Conservation (phyloP, 192 early-diverging fungal species). For the Haplosporangium gracile region DNA sequence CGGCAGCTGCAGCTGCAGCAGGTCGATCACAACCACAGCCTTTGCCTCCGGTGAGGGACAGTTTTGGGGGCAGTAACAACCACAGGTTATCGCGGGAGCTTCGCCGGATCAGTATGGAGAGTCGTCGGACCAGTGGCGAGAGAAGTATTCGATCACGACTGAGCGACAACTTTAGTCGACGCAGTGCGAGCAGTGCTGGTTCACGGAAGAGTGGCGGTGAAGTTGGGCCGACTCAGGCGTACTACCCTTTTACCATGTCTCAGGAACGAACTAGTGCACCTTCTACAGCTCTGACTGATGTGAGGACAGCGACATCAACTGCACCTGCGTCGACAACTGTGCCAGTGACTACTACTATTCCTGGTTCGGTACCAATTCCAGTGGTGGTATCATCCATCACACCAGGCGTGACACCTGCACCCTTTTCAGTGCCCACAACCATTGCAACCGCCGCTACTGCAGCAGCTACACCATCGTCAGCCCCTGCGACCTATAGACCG, state of each 20-base stretch:
- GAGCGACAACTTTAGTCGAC: slow-evolving; percentile 8
- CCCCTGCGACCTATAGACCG: background rate
- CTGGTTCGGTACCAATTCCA: background rate
- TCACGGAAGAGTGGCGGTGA: background rate
- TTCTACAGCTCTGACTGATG: background rate
- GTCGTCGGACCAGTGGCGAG: slow-evolving; percentile 14
- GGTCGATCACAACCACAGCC: background rate
- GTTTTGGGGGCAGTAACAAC: slow-evolving; percentile 21
- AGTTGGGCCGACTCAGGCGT: background rate
- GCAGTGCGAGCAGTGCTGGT: slow-evolving; percentile 3
- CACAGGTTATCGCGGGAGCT: slow-evolving; percentile 27
- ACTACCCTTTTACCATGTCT: slow-evolving; percentile 24
- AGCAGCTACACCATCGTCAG: background rate
- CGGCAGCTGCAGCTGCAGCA: background rate
- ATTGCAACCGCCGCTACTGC: background rate
- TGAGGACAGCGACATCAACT: background rate
- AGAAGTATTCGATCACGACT: background rate
- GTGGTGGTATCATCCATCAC: background rate
- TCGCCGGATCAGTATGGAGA: slow-evolving; percentile 32
- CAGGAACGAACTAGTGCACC: slow-evolving; percentile 7
- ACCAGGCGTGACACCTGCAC: background rate
- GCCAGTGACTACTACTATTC: background rate
- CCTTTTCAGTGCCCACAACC: background rate
- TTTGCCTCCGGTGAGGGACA: slow-evolving; percentile 21
- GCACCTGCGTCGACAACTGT: background rate